Evolutionary conservation across 805 yeast genomes (phyloP), one percentile per base, ranked within the genome.

Genomic region (Cyberlindnera samutprakarnensis): DNA sequence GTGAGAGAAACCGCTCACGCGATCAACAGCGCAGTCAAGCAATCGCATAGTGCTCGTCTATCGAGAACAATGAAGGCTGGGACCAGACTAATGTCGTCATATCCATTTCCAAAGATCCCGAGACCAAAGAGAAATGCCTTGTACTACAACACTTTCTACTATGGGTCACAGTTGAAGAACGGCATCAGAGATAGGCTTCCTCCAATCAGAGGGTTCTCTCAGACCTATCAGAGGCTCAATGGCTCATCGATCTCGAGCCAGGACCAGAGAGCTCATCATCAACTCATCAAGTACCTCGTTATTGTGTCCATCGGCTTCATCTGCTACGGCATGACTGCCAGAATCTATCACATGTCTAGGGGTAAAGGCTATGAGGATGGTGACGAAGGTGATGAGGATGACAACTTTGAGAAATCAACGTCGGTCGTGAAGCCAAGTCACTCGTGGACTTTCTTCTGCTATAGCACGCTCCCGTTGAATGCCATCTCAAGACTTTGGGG

Each of bases 401-500:
- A 57, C n/a, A n/a, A n/a, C n/a, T n/a, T n/a, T n/a, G 14, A 28
- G 27, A 11, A 30, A 26, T 13, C 12, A 14, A 16, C 15, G 10
- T 12, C 16, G 12, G 28, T 32, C 8, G 66, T 71, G 35, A 69
- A 69, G 44, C 88, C 87, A 7, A 72, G 73, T 6, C 78, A 75
- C 42, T 80, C 94, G 7, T 88, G 96, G 96, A 78, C 81, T 25
- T 72, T 90, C 35, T 88, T 85, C 50, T 80, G 92, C 19, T 92
- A 92, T 57, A 75, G 87, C 4, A 78, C 96, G 2, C 64, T 92
- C 28, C 99, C 99, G 1, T 68, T 92, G 53, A 86, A 88, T 52
- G 83, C 95, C 2, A 66, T 87, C 21, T 87, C 96, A 1, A 72
- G 99, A 39, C 59, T 90, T 27, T 92, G 99, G 99, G 99, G 99